Evolutionary conservation across 768 basidiomycete species (phyloP).

Genomic region (Myochromella boudieri): DNA sequence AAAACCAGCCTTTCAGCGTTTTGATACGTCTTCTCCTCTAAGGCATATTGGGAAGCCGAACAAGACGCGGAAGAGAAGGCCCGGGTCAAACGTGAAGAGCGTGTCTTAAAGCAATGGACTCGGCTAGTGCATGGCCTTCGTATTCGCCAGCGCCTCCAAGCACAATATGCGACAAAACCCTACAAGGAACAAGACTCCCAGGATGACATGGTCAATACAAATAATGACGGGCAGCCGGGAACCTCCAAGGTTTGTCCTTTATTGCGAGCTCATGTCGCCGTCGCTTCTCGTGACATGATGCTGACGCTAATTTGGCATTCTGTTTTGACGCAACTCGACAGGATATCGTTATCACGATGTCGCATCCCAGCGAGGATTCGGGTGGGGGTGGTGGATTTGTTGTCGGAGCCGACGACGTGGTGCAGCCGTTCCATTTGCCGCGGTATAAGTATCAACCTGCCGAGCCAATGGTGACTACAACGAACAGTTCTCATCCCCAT

Average conservation of each 20-base stretch:
- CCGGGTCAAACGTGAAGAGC: constrained; percentile 71
- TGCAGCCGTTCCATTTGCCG: constrained; percentile 71
- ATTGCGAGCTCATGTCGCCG: not conserved
- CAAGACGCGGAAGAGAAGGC: constrained; percentile 77
- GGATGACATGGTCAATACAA: constrained; percentile 9
- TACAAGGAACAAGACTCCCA: constrained; percentile 15
- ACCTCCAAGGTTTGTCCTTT: constrained; percentile 8
- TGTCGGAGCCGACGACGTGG: constrained; percentile 67
- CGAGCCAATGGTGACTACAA: not conserved
- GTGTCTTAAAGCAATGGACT: constrained; percentile 84
- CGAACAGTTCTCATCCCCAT: not conserved
- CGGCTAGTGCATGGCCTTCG: constrained; percentile 86
- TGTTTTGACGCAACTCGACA: constrained; percentile 6
- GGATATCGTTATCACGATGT: constrained; percentile 18
- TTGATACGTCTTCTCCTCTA: constrained; percentile 28
- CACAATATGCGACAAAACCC: constrained; percentile 59
- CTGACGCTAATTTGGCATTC: constrained; percentile 3
- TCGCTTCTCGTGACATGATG: not conserved
- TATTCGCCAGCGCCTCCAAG: constrained; percentile 79
- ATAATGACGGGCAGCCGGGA: not conserved
- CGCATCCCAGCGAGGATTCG: constrained; percentile 17
- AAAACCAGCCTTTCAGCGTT: not conserved
- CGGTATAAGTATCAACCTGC: constrained; percentile 51
- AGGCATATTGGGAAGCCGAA: constrained; percentile 87
- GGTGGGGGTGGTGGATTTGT: constrained; percentile 64